These are phyloP conservation scores for Dictyostelium intermedium DNA, from an alignment of 78 protist genomes.

Conservation along the genomic window DNA sequence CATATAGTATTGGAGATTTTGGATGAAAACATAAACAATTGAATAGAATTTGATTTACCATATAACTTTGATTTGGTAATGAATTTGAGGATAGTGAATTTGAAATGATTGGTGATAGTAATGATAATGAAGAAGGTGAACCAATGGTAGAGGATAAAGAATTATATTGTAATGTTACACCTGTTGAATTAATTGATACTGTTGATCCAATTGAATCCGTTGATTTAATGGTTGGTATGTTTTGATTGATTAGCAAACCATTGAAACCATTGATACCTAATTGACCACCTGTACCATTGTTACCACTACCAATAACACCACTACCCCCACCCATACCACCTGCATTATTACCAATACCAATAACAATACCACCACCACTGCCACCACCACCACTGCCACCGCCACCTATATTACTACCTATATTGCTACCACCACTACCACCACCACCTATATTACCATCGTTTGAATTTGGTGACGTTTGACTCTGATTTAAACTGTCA, in stretches of 20 bases:
- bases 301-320: background rate
- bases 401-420: background rate
- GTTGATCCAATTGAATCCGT: slow-evolving; percentile 23
- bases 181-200: background rate
- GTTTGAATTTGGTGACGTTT: background rate
- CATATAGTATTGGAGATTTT: slow-evolving; percentile 28
- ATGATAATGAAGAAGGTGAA: background rate
- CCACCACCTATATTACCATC: background rate
- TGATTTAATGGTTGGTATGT: background rate
- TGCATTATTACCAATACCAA: background rate
- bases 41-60: slow-evolving; percentile 33
- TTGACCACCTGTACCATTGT: background rate
- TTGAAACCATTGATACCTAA: background rate
- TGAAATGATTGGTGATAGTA: background rate
- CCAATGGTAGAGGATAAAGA: background rate
- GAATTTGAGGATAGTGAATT: background rate
- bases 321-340: background rate
- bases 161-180: slow-evolving; percentile 13
- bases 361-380: background rate
- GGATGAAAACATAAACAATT: slow-evolving; percentile 71
- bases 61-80: background rate
- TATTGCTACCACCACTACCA: background rate
- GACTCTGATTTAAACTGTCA: background rate
- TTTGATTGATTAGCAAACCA: background rate
- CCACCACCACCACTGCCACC: background rate